Base-by-base conservation (phyloP, 2,329 filamentous ascomycete genomes). In the Trichophyton rubrum region DNA sequence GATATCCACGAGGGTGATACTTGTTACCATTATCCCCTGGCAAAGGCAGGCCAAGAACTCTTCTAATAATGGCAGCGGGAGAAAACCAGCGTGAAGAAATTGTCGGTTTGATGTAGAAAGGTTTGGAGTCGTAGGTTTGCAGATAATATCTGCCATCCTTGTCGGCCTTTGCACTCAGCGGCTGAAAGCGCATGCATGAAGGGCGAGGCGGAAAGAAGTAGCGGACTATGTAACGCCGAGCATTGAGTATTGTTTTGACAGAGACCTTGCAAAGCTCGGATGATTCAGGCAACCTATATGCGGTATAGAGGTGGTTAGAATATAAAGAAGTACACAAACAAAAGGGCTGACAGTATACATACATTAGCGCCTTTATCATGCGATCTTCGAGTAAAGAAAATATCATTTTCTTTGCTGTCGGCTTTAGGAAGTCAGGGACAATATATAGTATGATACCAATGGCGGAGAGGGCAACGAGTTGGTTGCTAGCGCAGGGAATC, bases 281-380 rank as follows among this genome's bases (percentile, higher is more conserved):
- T 15, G 59, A 51, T 24, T 45, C 24, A 13, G 40, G 22, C 1
- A 59, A 24, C 57, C 57, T 59, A 49, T 59, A 11, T 6, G 11
- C 9, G 24, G 11, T 11, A 24, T 15, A 41, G 11, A 41, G 11
- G 30, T 41, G 6, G 56, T 58, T 58, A 58, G 56, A 2, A n/a
- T 45, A 15, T 7, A 22, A 24, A 58, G 13, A 20, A 3, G 22
- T 33, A 4, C 41, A 15, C 17, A 9, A 3, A 15, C 20, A n/a
- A 22, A 27, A n/a, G 49, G 15, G 8, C 8, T 38, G 13, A 27
- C 8, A 20, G 49, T 15, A 8, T 17, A 55, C 27, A 69, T 72
- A 85, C 82, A 81, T 72, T 77, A 89, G 88, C 0, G 85, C 82
- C 55, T 78, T 78, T n/a, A 86, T 76, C 56, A 88, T 72, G 11